Evolutionary conservation across 2,329 filamentous ascomycete genomes (phyloP).

Genomic region (Paecilomyces variotii): DNA sequence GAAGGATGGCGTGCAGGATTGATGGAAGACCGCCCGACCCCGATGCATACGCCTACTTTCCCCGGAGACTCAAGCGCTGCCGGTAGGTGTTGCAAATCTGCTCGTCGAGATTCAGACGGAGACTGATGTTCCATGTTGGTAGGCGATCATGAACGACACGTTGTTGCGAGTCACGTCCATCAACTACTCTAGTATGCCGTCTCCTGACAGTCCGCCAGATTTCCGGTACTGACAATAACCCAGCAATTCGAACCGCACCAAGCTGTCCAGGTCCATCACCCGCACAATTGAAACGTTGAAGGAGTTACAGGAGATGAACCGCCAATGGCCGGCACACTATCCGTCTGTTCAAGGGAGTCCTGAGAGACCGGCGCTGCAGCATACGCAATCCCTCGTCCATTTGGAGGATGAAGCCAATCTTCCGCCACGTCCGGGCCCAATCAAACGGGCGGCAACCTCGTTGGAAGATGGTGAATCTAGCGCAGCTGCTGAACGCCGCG

Average conservation of each 20-base stretch:
- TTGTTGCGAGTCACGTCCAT: constrained; percentile 74
- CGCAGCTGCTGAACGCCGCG: constrained; percentile 55
- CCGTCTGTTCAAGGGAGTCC: constrained; percentile 51
- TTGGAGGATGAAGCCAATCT: constrained; percentile 17
- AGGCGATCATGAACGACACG: constrained; percentile 56
- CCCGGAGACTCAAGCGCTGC: constrained; percentile 41
- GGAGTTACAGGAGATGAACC: constrained; percentile 79
- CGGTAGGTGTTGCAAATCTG: constrained; percentile 17
- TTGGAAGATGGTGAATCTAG: constrained; percentile 66
- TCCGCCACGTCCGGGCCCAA: constrained; percentile 41
- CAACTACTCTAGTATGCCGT: constrained; percentile 69
- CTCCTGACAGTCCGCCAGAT: background rate
- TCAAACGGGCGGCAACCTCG: constrained; percentile 66
- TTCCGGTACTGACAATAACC: constrained; percentile 11
- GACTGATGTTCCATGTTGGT: constrained; percentile 14
- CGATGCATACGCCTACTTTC: constrained; percentile 45
- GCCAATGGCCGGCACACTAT: constrained; percentile 89
- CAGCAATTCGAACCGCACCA: constrained; percentile 76
- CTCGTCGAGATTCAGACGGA: background rate
- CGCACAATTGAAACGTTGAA: constrained; percentile 77
- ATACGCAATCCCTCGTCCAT: constrained; percentile 27
- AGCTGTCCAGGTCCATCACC: constrained; percentile 80
- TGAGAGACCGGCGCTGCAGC: constrained; percentile 28
- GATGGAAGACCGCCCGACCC: constrained; percentile 51
- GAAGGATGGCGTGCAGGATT: constrained; percentile 49